These are phyloP conservation scores for Neurospora pannonica DNA, from an alignment of 495 filamentous ascomycete species.

Conservation along the genomic window DNA sequence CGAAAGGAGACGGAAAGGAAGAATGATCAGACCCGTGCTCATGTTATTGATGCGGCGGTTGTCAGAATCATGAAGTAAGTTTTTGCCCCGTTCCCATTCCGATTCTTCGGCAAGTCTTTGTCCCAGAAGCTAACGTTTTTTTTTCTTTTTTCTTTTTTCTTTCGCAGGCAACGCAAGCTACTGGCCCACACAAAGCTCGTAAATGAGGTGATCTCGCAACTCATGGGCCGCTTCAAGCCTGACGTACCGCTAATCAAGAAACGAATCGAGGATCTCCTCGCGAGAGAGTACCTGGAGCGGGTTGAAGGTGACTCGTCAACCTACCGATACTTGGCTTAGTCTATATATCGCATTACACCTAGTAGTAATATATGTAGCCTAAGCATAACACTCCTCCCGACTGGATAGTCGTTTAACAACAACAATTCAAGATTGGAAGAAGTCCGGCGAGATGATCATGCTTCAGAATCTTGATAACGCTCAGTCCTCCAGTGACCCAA, in stretches of 20 bases:
- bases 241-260: slow-evolving; percentile 88
- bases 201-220: slow-evolving; percentile 73
- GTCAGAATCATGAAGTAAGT: slow-evolving; percentile 93
- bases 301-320: slow-evolving; percentile 60
- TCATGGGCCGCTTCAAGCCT: slow-evolving; percentile 73
- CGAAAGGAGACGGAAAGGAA: slow-evolving; percentile 79
- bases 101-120: no score
- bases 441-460: background rate
- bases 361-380: background rate
- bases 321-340: slow-evolving; percentile 64
- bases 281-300: slow-evolving; percentile 88
- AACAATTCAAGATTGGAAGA: background rate
- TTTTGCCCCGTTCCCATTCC: slow-evolving; percentile 16
- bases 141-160: slow-evolving; percentile 9
- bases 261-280: slow-evolving; percentile 86
- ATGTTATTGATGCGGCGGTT: slow-evolving; percentile 77
- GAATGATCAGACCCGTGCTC: slow-evolving; percentile 68
- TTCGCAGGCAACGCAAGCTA: slow-evolving; percentile 73
- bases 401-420: background rate
- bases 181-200: slow-evolving; percentile 73
- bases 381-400: background rate
- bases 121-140: slow-evolving; percentile 7
- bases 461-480: background rate
- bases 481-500: background rate
- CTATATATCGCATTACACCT: background rate